Base-by-base conservation (phyloP, 2,329 filamentous ascomycete genomes). In the Aureobasidium leucospermi region DNA sequence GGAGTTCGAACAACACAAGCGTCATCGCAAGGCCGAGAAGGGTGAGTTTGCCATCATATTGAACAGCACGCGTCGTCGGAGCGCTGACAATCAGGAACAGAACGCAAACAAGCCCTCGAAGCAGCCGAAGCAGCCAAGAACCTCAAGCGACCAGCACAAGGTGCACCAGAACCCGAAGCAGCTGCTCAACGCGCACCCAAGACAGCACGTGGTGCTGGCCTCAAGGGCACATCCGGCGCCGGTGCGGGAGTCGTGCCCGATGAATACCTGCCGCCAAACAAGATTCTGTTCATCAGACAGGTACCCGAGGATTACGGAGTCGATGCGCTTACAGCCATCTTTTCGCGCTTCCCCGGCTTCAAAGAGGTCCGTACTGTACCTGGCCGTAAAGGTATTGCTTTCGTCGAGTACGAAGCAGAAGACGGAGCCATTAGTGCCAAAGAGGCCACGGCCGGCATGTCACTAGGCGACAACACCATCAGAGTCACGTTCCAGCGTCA, bases 401-500 rank as follows among this genome's bases (percentile, higher is more conserved):
- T 99, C 73, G 90, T 96, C 62, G 94, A 99, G 74, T 99, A 97
- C 76, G 90, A 96, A 68, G 86, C 84, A 65, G 91, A 97, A 76
- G 82, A 86, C 49, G 91, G 90, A 43, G 92, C 94, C 31, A 96
- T 96, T 68, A 87, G 85, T 58, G 94, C 94, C 16, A 97, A 96
- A 80, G 93, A 97, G 79, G 90, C 87, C 64, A 96, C 90, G 34
- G 87, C 89, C 11, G 90, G 90, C 23, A 92, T 94, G 84, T 79
- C 84, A 28, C 78, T 99, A 66, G 88, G 87, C 57, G 85, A 85
- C 16, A 89, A 90, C 76, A 79, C 85, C 7, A 90, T 99, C 73
- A 95, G 94, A 77, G 92, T 99, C 64, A 96, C 94, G 13, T 99
- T 96, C 81, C 94, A 97, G 78, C 83, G 92, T 69, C 89, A 96